Evolutionary conservation across 2,329 filamentous ascomycete species (phyloP), one percentile per base, ranked within the genome.

Genomic region (Leptodontidium sp.): DNA sequence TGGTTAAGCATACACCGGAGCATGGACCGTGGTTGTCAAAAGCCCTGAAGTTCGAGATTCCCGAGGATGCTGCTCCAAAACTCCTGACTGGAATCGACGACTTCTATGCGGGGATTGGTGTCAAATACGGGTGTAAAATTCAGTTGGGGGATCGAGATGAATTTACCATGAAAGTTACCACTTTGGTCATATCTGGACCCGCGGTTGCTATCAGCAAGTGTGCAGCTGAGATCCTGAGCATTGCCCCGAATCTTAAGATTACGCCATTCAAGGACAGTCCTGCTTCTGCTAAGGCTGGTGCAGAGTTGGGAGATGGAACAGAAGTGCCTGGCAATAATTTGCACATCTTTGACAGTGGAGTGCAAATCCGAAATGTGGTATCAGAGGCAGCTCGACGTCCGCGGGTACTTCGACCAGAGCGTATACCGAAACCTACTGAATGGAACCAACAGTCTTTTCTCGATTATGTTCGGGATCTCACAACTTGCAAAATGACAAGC

Each of bases 381-480:
- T 11, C 17, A 15, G 24, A 24, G 50, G 32, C 12, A 21, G 29
- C 15, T 26, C 32, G n/a, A 15, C 59, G 24, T 38, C 21, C 38
- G 5, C 21, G 2, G 4, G 35, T n/a, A 21, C 9, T 17, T 15
- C 11, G 21, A 61, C 77, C 49, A 43, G 72, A 57, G 35, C 26
- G 70, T 15, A 55, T 72, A 8, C 43, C 65, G 53, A 72, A 53
- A 45, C 72, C 77, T 3, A 21, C 67, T n/a, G 49, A 69, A 17
- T 77, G 73, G 66, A 81, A 78, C 5, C 74, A 80, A 15, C 75
- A 73, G 45, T 78, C 74, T 8, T 82, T 84, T 64, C 74, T 75
- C 8, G 75, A 80, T 29, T 80, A 81, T 71, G 75, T 84, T 24
- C 77, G 80, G 57, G 77, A 78, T 59, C 64, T 84, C 59, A 79